Evolutionary conservation across 805 yeast species (phyloP).

Genomic region (Candida railenensis): DNA sequence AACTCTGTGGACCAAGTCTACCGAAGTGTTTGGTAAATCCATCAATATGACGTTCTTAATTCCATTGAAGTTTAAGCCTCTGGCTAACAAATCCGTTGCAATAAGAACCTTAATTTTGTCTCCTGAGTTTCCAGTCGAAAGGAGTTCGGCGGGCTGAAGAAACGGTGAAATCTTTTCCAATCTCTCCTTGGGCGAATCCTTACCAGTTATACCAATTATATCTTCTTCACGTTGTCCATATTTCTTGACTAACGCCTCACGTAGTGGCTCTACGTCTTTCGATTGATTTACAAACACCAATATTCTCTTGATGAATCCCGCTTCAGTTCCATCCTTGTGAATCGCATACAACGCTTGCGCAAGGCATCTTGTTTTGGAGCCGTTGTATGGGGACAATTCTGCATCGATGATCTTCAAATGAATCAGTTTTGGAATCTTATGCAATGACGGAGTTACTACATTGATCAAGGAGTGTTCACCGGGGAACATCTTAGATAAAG

Average conservation of each 20-base stretch:
- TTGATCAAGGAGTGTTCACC: slow-evolving; percentile 47
- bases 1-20: slow-evolving; percentile 85
- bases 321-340: slow-evolving; percentile 78
- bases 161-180: slow-evolving; percentile 57
- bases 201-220: slow-evolving; percentile 66
- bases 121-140: slow-evolving; percentile 32
- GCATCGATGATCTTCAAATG: slow-evolving; percentile 77
- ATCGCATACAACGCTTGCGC: slow-evolving; percentile 89
- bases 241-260: slow-evolving; percentile 46
- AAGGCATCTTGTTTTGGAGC: slow-evolving; percentile 78
- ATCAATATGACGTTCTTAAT: slow-evolving; percentile 78
- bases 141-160: slow-evolving; percentile 53
- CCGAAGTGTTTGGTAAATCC: slow-evolving; percentile 82
- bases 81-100: slow-evolving; percentile 84
- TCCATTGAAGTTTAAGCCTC: slow-evolving; percentile 85
- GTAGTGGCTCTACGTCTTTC: slow-evolving; percentile 59
- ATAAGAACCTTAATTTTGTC: slow-evolving; percentile 64
- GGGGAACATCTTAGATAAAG: slow-evolving; percentile 62
- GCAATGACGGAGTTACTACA: slow-evolving; percentile 78
- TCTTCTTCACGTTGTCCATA: slow-evolving; percentile 39
- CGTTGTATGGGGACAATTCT: slow-evolving; percentile 73
- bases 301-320: slow-evolving; percentile 71
- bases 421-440: slow-evolving; percentile 76
- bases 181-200: slow-evolving; percentile 62
- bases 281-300: slow-evolving; percentile 82